Conservation (phyloP, 2,329 filamentous ascomycete genomes). For the Hortaea sp. region DNA sequence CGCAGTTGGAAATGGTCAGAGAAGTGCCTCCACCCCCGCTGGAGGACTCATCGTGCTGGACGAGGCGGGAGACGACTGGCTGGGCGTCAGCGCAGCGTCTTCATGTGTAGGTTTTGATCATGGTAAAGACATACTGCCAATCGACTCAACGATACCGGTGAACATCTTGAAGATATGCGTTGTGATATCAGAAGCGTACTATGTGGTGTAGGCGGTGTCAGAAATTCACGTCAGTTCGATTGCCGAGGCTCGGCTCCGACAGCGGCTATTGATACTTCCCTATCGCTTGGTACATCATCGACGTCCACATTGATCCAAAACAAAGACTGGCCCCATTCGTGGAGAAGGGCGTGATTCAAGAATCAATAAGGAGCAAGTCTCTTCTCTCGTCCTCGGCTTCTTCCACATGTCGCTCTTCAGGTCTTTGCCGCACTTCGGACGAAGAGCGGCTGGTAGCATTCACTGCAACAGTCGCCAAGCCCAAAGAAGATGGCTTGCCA, state of each 20-base stretch:
- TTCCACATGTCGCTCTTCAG: constrained; percentile 12
- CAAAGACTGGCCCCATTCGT: no score
- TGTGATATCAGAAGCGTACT: neutral
- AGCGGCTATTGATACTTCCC: neutral
- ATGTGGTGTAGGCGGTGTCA: neutral
- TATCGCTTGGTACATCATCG: no score
- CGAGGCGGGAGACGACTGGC: constrained; percentile 71
- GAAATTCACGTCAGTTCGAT: neutral
- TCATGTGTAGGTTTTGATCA: constrained; percentile 19
- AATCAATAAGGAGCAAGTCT: no score
- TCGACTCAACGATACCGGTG: constrained; percentile 84
- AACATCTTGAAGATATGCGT: constrained; percentile 56
- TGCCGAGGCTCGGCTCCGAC: neutral
- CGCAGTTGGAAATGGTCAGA: constrained; percentile 68
- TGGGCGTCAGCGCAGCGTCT: constrained; percentile 24
- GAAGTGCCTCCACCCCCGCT: constrained; percentile 72
- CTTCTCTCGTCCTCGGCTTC: no score
- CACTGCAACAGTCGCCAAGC: neutral
- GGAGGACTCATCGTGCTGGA: constrained; percentile 64
- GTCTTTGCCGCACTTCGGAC: constrained; percentile 11
- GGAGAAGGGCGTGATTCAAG: no score
- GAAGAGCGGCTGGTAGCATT: constrained; percentile 2
- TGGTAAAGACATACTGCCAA: constrained; percentile 61
- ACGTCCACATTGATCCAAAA: no score
- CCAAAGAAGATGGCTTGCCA: constrained; percentile 31